These are phyloP conservation scores for Kwoniella mangroviensis DNA, from an alignment of 768 basidiomycete species.

Conservation along the genomic window DNA sequence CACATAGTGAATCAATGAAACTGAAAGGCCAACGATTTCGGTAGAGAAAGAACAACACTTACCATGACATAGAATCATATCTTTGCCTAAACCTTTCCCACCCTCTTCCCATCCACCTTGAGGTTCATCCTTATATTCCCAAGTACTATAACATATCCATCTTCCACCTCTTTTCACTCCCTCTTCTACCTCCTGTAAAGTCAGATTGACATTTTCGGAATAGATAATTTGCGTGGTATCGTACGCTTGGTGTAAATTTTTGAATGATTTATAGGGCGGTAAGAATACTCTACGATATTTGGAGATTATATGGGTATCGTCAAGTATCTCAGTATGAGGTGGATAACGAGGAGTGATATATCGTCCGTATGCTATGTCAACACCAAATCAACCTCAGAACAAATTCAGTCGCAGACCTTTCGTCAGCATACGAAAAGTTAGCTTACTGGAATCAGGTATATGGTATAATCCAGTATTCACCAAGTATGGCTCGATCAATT, in stretches of 20 bases:
- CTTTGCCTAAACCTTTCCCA: conserved; percentile 51
- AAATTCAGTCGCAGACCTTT: background rate
- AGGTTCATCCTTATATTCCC: conserved; percentile 46
- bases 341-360: conserved; percentile 53
- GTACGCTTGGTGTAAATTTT: conserved; percentile 34
- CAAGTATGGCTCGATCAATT: conserved; percentile 54
- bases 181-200: conserved; percentile 46
- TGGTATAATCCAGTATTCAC: conserved; percentile 48
- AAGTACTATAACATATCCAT: conserved; percentile 58
- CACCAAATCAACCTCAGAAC: conserved; percentile 18
- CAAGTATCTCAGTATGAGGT: conserved; percentile 47
- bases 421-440: background rate
- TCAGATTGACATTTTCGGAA: conserved; percentile 53
- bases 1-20: background rate
- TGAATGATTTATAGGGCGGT: conserved; percentile 34
- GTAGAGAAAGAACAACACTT: too few species aligned
- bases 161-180: conserved; percentile 43
- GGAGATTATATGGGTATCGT: conserved; percentile 43
- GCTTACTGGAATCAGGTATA: conserved; percentile 54
- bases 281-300: conserved; percentile 55
- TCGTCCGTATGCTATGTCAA: conserved; percentile 54
- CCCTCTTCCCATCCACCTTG: conserved; percentile 49
- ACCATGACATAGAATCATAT: conserved; percentile 59
- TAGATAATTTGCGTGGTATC: conserved; percentile 49
- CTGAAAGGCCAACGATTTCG: background rate